phyloP scores from a whole-genome alignment of 1,284 basidiomycete genomes.

The Sporisorium reilianum region DNA sequence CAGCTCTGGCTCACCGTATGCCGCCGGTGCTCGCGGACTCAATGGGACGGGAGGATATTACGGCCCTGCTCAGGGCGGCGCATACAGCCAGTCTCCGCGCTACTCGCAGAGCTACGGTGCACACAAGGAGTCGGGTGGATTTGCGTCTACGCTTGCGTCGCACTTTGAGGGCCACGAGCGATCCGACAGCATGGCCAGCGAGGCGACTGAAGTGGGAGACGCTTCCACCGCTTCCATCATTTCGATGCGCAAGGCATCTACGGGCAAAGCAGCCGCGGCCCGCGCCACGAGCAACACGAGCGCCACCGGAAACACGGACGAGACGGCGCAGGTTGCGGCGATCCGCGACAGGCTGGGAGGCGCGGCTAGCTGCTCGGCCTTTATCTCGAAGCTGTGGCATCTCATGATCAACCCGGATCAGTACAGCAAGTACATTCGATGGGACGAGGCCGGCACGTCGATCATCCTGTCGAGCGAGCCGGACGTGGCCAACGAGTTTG shows the following conservation, averaged over 20 bases:
- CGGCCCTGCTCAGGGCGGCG: conserved; percentile 30
- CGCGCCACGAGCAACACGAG: conserved; percentile 45
- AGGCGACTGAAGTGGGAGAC: conserved; percentile 49
- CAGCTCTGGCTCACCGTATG: conserved; percentile 38
- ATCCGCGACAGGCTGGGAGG: conserved; percentile 67
- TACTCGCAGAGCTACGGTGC: conserved; percentile 41
- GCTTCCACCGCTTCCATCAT: conserved; percentile 7
- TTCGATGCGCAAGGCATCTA: conserved; percentile 27
- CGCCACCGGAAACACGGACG: conserved; percentile 49
- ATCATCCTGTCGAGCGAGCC: conserved; percentile 67
- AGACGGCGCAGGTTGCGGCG: conserved; percentile 65
- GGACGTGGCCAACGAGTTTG: conserved; percentile 66
- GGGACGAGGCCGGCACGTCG: conserved; percentile 64
- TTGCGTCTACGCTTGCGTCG: conserved; percentile 31
- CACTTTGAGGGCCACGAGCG: conserved; percentile 54
- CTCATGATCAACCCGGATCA: conserved; percentile 66
- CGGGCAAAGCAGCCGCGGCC: conserved; percentile 17
- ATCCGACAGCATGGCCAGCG: conserved; percentile 54
- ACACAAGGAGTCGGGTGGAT: conserved; percentile 44
- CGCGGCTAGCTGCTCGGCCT: conserved; percentile 68
- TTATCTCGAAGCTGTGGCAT: conserved; percentile 69
- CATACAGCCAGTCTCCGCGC: conserved; percentile 46
- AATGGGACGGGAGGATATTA: conserved; percentile 44
- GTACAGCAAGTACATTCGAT: conserved; percentile 64
- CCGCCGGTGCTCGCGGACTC: conserved; percentile 29